These are phyloP conservation scores for Hyparrhenia diplandra DNA, from an alignment of 176 grass and related monocot genomes.

Conservation along the genomic window DNA sequence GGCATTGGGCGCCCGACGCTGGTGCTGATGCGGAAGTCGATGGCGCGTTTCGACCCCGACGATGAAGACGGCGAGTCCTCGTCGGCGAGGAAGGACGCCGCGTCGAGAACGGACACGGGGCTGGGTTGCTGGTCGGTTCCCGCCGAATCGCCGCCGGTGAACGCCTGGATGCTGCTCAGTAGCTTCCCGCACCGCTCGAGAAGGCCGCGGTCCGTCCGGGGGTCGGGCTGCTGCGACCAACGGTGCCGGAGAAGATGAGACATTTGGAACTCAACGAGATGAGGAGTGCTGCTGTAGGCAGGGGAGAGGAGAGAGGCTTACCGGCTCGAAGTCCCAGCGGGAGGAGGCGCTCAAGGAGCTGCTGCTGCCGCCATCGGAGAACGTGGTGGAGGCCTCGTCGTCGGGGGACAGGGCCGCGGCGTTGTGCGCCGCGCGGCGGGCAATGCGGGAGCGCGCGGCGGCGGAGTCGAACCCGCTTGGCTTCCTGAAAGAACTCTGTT, in stretches of 20 bases:
- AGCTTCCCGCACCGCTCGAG: slow-evolving; percentile 84
- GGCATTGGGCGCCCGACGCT: neutral
- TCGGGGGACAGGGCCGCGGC: neutral
- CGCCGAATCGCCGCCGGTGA: slow-evolving; percentile 46
- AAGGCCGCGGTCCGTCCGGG: slow-evolving; percentile 32
- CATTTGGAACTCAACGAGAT: neutral
- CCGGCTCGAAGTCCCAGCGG: slow-evolving; percentile 51
- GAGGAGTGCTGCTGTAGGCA: too few species aligned
- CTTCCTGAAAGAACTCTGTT: slow-evolving; percentile 12
- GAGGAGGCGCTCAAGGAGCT: slow-evolving; percentile 38
- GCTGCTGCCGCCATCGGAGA: slow-evolving; percentile 57
- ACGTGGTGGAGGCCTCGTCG: slow-evolving; percentile 59
- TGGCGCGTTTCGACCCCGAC: slow-evolving; percentile 48
- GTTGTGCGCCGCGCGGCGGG: neutral
- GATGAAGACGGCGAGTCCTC: slow-evolving; percentile 76
- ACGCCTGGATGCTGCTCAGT: slow-evolving; percentile 71
- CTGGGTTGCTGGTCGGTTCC: slow-evolving; percentile 61
- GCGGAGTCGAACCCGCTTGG: slow-evolving; percentile 15
- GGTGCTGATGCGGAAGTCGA: slow-evolving; percentile 15
- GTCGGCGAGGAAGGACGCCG: slow-evolving; percentile 60
- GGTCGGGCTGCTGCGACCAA: slow-evolving; percentile 11
- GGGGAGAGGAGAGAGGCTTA: too few species aligned
- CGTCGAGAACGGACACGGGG: slow-evolving; percentile 87
- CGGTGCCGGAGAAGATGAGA: neutral
- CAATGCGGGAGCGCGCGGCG: slow-evolving; percentile 31